These are phyloP conservation scores for Osmanthus fragrans DNA, from an alignment of 257 asterid species.

Conservation along the genomic window DNA sequence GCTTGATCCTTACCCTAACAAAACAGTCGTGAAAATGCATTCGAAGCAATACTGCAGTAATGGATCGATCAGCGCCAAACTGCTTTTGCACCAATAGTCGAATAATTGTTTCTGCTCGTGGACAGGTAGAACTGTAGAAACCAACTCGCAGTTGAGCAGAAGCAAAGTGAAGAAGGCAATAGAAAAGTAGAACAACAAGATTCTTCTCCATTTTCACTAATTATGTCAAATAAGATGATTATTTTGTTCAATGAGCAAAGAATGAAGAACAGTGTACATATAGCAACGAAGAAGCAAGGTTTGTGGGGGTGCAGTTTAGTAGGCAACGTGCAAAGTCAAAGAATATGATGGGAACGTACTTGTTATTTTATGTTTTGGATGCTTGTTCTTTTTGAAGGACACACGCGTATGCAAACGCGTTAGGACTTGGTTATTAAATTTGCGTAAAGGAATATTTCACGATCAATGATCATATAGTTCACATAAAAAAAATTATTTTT, in stretches of 20 bases:
- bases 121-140: slow-evolving; percentile 57
- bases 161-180: slow-evolving; percentile 34
- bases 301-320: slow-evolving; percentile 24
- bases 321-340: slow-evolving; percentile 41
- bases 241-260: background rate
- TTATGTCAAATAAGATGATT: background rate
- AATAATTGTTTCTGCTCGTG: slow-evolving; percentile 53
- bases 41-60: slow-evolving; percentile 75
- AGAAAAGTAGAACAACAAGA: slow-evolving; percentile 5
- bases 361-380: background rate
- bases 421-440: too few relatives aligned
- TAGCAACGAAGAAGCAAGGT: background rate
- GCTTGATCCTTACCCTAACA: slow-evolving; percentile 46
- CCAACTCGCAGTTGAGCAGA: slow-evolving; percentile 58
- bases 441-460: too few relatives aligned
- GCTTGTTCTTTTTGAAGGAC: background rate
- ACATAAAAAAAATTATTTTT: too few relatives aligned
- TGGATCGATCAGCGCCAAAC: slow-evolving; percentile 53
- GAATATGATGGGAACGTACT: background rate
- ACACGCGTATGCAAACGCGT: slow-evolving; percentile 16
- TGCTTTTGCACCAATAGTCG: slow-evolving; percentile 44
- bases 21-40: slow-evolving; percentile 90
- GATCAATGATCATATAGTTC: too few relatives aligned
- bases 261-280: slow-evolving; percentile 8
- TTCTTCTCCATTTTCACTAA: background rate